Evolutionary conservation across 2,329 filamentous ascomycete genomes (phyloP), one percentile per base, ranked within the genome.

Genomic region (Penicillium sp.): DNA sequence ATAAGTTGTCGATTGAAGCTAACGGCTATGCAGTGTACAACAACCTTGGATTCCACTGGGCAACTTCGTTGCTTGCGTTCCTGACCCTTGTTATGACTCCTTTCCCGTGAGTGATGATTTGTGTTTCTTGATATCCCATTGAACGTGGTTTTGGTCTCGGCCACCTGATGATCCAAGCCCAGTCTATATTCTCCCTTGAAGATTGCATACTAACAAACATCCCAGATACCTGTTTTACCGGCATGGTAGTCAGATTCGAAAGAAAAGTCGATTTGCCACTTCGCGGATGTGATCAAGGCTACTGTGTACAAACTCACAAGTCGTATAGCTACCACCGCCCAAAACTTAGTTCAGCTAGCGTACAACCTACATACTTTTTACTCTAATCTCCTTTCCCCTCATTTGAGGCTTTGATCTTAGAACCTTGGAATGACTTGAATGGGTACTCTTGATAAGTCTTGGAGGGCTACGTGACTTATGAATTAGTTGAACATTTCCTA

Each of bases 31-130:
- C 62, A 78, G 75, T 79, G 77, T 79, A 79, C 56, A 68, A 78
- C 42, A 72, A 71, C 24, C 67, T 79, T 14, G 74, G 73, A 24
- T 77, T 72, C 53, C 73, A 78, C 55, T 79, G 77, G 77, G 77
- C 76, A 22, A 76, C 75, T 11, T 70, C 73, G 5, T 61, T 79
- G 10, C 62, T 78, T 10, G 77, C 69, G 11, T 77, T 77, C 54
- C 58, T 79, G 39, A 77, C 75, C 16, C 62, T 78, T 38, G 65
- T 62, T 44, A 77, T 78, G 75, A 60, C 70, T 38, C 76, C 76
- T 21, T 77, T 78, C 48, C 77, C 77, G 75, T 78, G 67, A 67
- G 75, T 74, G 13, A n/a, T 55, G 41, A 42, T 46, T 54, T 44
- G 8, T 48, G 13, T 16, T 45, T 53, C n/a, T 36, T 31, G 41